Evolutionary conservation across 805 yeast species (phyloP), one percentile per base, ranked within the genome.

Genomic region (Myxozyma monticola): DNA sequence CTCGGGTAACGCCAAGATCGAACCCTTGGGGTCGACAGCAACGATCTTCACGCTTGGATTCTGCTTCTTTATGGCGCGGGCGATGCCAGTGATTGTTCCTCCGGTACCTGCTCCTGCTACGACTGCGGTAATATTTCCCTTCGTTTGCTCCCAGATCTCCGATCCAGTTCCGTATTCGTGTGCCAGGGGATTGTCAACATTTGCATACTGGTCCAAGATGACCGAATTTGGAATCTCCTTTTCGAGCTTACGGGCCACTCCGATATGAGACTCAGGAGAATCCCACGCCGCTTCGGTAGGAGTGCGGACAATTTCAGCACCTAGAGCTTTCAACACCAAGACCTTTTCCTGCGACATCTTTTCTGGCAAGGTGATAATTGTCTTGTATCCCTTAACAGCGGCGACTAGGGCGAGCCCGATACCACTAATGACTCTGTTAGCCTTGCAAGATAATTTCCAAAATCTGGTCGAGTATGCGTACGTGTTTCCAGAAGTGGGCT

Each of bases 71-170:
- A 87, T 75, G 62, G 82, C 88, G 60, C 74, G 76, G 49, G 93
- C 80, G 60, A 85, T 85, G 72, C 96, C 96, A 45, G 86, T 73
- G 65, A 87, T 83, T 46, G 96, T 87, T 71, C 96, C 96, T 70
- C 96, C 96, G 50, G 96, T 87, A 71, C 96, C 96, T 6, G 96
- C 95, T 68, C 96, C 96, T 33, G 95, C 95, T 47, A 88, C 85
- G 38, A 88, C 74, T 54, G 83, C 88, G 47, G 80, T 80, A 46
- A 88, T 74, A 52, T 81, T 77, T 30, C 90, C 87, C 22, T 76
- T 69, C 14, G 91, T 78, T 70, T 87, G 95, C 54, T 81, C 80
- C 82, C 89, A 85, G 62, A 87, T 87, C 71, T 87, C 96, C 57
- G 71, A 80, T 48, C 95, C 96, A 20, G 96, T 87, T 46, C 90